A percentile compares a stretch with the other conserved stretches of the same genome.
These are phyloP conservation scores for Lizonia empirigonia DNA, from an alignment of 2,329 filamentous ascomycete species.

Conservation along the genomic window DNA sequence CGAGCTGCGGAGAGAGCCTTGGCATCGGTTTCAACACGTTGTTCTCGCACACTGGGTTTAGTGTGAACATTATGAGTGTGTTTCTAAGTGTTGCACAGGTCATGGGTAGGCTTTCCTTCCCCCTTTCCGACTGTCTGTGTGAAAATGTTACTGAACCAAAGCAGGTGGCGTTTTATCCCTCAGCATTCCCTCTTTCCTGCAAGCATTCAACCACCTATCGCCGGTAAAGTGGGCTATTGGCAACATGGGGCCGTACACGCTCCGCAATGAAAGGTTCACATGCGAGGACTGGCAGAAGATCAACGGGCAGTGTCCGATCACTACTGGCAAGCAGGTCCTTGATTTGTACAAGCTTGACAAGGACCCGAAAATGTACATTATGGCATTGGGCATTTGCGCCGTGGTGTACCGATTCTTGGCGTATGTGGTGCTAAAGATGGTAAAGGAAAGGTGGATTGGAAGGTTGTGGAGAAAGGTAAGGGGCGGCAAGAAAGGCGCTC, in stretches of 20 bases:
- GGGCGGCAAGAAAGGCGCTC: constrained; percentile 18
- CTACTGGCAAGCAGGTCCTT: constrained; percentile 70
- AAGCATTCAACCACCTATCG: constrained; percentile 72
- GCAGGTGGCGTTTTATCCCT: constrained; percentile 69
- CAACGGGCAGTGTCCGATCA: constrained; percentile 67
- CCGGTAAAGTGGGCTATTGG: constrained; percentile 73
- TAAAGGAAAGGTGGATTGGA: constrained; percentile 59
- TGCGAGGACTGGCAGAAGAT: constrained; percentile 67
- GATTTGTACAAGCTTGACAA: constrained; percentile 69
- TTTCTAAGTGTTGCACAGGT: constrained; percentile 72
- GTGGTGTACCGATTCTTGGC: constrained; percentile 70
- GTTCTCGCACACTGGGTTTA: constrained; percentile 75
- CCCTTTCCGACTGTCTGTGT: neutral
- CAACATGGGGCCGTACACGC: constrained; percentile 69
- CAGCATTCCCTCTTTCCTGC: constrained; percentile 68
- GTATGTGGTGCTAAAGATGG: constrained; percentile 62
- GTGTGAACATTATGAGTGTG: constrained; percentile 73
- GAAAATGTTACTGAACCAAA: constrained; percentile 7
- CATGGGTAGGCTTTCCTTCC: constrained; percentile 55
- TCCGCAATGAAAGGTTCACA: constrained; percentile 66
- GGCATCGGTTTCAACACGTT: constrained; percentile 83
- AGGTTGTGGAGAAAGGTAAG: constrained; percentile 37
- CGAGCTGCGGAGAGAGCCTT: constrained; percentile 74
- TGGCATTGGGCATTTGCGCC: constrained; percentile 66
- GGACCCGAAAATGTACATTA: constrained; percentile 65